Base-by-base conservation (phyloP, 2,329 filamentous ascomycete species). In the Fusarium sterilihyphosum region DNA sequence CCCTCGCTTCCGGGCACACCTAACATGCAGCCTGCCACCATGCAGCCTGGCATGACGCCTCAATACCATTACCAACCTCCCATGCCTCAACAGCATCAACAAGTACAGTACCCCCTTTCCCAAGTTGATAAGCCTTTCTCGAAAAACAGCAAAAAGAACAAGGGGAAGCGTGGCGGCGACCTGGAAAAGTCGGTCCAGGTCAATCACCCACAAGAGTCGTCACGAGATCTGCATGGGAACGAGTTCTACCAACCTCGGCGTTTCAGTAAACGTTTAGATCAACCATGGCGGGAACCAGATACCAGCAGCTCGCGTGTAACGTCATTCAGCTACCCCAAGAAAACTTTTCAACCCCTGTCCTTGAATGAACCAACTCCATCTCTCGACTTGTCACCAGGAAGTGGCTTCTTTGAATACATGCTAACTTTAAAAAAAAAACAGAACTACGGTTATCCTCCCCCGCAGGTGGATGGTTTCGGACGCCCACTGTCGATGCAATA, bases 401-500 rank as follows among this genome's bases (percentile, higher is more conserved):
- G 86, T 80, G 90, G 90, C 79, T 88, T 91, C 75, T 94, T 92
- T 88, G 92, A 95, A 82, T 88, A 89, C 74, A 88, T 89, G 90
- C 92, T 95, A 87, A 94, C 90, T 80, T 84, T 88, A 78, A 89
- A 89, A 84, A 89, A 89, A 84, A 85, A 89, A 81, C 93, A 96
- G 92, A 88, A 85, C 73, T 91, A 88, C 81, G 86, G 85, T 63
- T 92, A 87, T 73, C 83, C 83, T 40, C 88, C 88, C 20, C 81
- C 81, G 62, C 67, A 78, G 52, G 47, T 83, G 74, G 85, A 85
- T 79, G 82, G 81, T 65, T 84, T 82, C 65, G 81, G 80, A 54
- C 81, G 82, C 43, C 81, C 80, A 41, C 72, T 85, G 37, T 75
- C 81, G 64, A 81, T 85, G 75, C 80, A 81, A 13, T 88, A 87